Evolutionary conservation across 257 asterid genomes (phyloP).

Genomic region (Rauvolfia tetraphylla): DNA sequence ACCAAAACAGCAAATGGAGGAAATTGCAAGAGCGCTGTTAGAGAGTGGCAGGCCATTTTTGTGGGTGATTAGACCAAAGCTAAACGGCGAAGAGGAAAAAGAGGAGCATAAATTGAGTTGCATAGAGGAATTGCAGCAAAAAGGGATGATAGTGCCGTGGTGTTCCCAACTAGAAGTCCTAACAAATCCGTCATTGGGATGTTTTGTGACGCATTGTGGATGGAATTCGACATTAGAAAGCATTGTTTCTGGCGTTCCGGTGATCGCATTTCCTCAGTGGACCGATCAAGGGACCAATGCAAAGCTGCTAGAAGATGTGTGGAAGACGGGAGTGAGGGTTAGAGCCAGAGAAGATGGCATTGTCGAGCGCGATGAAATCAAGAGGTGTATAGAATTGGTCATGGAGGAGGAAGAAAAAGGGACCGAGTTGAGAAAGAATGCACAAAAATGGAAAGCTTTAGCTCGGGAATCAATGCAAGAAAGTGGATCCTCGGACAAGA

Average conservation of each 20-base stretch:
- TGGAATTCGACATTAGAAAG: slow-evolving; percentile 38
- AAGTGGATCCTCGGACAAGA: slow-evolving; percentile 26
- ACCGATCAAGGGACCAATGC: slow-evolving; percentile 35
- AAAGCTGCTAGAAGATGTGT: slow-evolving; percentile 26
- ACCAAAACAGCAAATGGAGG: slow-evolving; percentile 24
- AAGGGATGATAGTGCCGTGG: slow-evolving; percentile 37
- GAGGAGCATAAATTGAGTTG: slow-evolving; percentile 20
- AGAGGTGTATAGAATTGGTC: slow-evolving; percentile 23
- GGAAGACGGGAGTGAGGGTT: slow-evolving; percentile 27
- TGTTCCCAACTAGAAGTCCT: slow-evolving; percentile 37
- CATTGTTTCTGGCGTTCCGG: slow-evolving; percentile 18
- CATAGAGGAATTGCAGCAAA: slow-evolving; percentile 21
- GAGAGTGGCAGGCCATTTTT: slow-evolving; percentile 24
- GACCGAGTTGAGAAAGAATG: slow-evolving; percentile 20
- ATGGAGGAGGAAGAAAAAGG: slow-evolving; percentile 20
- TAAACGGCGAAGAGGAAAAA: not conserved
- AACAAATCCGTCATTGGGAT: slow-evolving; percentile 29
- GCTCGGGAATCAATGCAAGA: slow-evolving; percentile 24
- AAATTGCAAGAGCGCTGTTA: slow-evolving; percentile 24
- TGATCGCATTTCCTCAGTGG: slow-evolving; percentile 33
- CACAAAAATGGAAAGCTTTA: slow-evolving; percentile 23
- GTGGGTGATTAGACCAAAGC: slow-evolving; percentile 31
- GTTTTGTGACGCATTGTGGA: slow-evolving; percentile 35
- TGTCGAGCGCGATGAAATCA: slow-evolving; percentile 23
- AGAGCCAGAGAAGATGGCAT: slow-evolving; percentile 16